Conservation (phyloP, 2,329 filamentous ascomycete species). For the Didymella segeticola region DNA sequence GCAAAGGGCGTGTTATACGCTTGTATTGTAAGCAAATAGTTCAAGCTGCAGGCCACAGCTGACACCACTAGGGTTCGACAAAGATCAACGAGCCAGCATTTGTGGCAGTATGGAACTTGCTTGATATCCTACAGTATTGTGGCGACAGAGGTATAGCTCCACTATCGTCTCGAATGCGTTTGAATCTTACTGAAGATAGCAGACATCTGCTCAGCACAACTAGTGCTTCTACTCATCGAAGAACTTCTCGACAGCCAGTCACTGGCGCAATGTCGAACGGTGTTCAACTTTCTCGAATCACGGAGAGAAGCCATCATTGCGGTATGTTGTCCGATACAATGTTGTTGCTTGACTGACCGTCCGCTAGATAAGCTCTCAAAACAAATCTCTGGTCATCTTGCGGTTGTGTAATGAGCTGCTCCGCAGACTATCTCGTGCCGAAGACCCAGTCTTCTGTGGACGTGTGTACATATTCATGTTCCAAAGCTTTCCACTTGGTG, state of each 20-base stretch:
- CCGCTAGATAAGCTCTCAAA: slow-evolving; percentile 49
- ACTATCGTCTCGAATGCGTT: slow-evolving; percentile 40
- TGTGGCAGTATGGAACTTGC: slow-evolving; percentile 86
- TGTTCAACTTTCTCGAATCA: slow-evolving; percentile 96
- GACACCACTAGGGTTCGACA: slow-evolving; percentile 66
- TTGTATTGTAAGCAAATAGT: slow-evolving; percentile 68
- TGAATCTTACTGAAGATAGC: slow-evolving; percentile 22
- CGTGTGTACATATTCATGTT: slow-evolving; percentile 98
- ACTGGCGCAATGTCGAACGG: slow-evolving; percentile 84
- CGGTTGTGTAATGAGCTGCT: slow-evolving; percentile 93
- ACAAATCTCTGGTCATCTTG: slow-evolving; percentile 88
- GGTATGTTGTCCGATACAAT: slow-evolving; percentile 52
- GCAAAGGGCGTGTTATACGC: slow-evolving; percentile 81
- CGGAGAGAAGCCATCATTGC: slow-evolving; percentile 86
- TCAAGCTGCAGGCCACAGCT: slow-evolving; percentile 7
- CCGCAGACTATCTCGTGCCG: slow-evolving; percentile 89
- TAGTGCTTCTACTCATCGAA: slow-evolving; percentile 90
- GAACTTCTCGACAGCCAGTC: slow-evolving; percentile 96
- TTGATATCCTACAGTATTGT: slow-evolving; percentile 88
- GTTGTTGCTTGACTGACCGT: slow-evolving; percentile 29
- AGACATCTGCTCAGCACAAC: slow-evolving; percentile 72
- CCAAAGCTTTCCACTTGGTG: slow-evolving; percentile 94
- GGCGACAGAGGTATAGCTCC: slow-evolving; percentile 76
- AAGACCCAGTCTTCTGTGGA: slow-evolving; percentile 96
- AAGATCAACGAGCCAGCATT: slow-evolving; percentile 80